Evolutionary conservation across 2,329 filamentous ascomycete genomes (phyloP).

Genomic region (Clathrospora elynae): DNA sequence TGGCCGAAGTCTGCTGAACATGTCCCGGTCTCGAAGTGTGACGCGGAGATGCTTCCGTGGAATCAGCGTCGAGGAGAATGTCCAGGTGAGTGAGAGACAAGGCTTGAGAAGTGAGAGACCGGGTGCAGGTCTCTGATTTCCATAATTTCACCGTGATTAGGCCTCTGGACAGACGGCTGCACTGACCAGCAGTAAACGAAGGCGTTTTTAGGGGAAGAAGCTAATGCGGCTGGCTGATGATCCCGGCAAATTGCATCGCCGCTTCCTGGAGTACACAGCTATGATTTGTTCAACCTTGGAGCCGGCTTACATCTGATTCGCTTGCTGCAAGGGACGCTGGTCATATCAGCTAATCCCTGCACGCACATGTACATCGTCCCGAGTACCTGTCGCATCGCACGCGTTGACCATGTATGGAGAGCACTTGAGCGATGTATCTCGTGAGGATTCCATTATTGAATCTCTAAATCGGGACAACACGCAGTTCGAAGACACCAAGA

Average conservation of each 20-base stretch:
- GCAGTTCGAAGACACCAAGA: not conserved
- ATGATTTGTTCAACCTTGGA: constrained; percentile 13
- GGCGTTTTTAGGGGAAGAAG: constrained; percentile 25
- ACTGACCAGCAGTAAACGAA: constrained; percentile 19
- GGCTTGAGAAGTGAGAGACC: constrained; percentile 23
- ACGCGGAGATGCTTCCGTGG: constrained; percentile 1
- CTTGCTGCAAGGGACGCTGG: constrained; percentile 21
- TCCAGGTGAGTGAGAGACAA: constrained; percentile 14
- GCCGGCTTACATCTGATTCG: constrained; percentile 10
- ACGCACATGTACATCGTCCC: constrained; percentile 1
- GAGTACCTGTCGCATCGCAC: constrained; percentile 10
- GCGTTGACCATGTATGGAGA: not conserved
- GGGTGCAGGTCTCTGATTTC: constrained; percentile 23
- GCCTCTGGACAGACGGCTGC: constrained; percentile 25
- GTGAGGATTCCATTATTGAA: not conserved
- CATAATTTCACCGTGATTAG: constrained; percentile 29
- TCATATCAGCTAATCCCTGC: constrained; percentile 15
- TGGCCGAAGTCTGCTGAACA: constrained; percentile 26
- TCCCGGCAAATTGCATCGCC: constrained; percentile 18
- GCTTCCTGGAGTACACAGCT: constrained; percentile 3
- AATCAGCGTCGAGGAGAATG: constrained; percentile 6
- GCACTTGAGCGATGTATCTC: not conserved
- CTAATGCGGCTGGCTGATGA: constrained; percentile 15
- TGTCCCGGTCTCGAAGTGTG: constrained; percentile 17
- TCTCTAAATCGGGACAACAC: not conserved